phyloP scores from a whole-genome alignment of 164 flowering plant genomes.

The Annona cherimola region DNA sequence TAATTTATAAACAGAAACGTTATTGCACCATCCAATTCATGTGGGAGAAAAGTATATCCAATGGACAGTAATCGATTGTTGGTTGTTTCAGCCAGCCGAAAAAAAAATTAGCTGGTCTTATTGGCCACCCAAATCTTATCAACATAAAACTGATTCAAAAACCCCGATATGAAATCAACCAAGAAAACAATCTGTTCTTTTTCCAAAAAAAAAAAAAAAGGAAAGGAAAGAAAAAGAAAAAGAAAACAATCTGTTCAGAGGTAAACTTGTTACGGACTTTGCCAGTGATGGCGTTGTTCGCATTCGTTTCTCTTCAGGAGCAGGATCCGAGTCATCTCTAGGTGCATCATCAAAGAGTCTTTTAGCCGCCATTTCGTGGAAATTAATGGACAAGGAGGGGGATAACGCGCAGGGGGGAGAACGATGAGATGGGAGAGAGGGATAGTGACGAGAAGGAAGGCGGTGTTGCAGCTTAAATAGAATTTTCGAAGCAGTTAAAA shows the following conservation, averaged over 20 bases:
- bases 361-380: conserved; percentile 49
- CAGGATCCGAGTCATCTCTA: conserved; percentile 23
- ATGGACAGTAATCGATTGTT: too few relatives aligned
- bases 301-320: conserved; percentile 31
- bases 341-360: conserved; percentile 35
- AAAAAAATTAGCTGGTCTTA: too few relatives aligned
- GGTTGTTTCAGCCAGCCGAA: too few relatives aligned
- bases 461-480: not conserved
- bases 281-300: conserved; percentile 48
- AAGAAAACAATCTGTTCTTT: not conserved
- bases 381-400: not conserved
- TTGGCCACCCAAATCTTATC: too few relatives aligned
- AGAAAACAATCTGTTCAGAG: not conserved
- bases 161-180: not conserved
- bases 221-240: not conserved
- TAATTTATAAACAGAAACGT: too few relatives aligned
- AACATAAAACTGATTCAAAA: too few relatives aligned
- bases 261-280: conserved; percentile 40
- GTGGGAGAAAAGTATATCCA: too few relatives aligned
- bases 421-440: not conserved
- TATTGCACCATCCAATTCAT: too few relatives aligned
- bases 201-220: not conserved
- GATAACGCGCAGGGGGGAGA: too few relatives aligned
- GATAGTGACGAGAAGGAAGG: conserved; percentile 2
- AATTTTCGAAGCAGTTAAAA: not conserved